Conservation (phyloP, 331 rosid genomes). For the Ulmus americana region DNA sequence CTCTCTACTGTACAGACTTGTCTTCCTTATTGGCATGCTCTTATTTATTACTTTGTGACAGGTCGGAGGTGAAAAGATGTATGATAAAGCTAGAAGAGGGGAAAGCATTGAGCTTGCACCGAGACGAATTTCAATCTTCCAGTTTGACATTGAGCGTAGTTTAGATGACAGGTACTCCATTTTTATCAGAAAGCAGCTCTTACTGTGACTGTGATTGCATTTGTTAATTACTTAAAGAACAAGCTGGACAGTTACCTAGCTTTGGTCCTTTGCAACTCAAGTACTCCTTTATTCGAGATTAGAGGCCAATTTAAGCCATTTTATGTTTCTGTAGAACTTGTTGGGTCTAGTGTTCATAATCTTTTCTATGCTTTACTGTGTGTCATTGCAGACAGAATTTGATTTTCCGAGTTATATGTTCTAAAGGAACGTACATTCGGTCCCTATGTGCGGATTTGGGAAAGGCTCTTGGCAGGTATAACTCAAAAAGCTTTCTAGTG, state of each 20-base stretch:
- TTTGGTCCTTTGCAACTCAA: not conserved
- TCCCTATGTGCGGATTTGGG: constrained; percentile 91
- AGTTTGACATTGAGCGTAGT: constrained; percentile 87
- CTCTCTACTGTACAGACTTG: not conserved
- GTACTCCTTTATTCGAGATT: not conserved
- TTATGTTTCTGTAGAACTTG: constrained; percentile 1
- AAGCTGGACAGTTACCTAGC: not conserved
- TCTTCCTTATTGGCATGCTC: constrained; percentile 10
- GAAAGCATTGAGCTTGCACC: constrained; percentile 93
- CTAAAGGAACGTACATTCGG: constrained; percentile 90
- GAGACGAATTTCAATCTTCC: constrained; percentile 76
- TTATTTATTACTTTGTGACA: constrained; percentile 28
- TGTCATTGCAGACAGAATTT: constrained; percentile 71
- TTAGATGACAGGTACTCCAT: constrained; percentile 62
- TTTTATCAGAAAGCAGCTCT: not conserved
- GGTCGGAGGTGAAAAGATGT: constrained; percentile 97
- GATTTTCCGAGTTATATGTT: constrained; percentile 78
- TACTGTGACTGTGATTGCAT: not conserved
- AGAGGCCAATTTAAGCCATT: not conserved
- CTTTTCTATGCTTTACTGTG: constrained; percentile 10
- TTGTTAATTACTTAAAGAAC: not conserved
- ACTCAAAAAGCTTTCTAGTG: not conserved
- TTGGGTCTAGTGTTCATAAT: not conserved
- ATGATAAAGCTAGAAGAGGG: constrained; percentile 96
- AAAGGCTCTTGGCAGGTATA: constrained; percentile 88